Conservation (phyloP, 169 alveolate species). For the Cryptosporidium sp. region DNA sequence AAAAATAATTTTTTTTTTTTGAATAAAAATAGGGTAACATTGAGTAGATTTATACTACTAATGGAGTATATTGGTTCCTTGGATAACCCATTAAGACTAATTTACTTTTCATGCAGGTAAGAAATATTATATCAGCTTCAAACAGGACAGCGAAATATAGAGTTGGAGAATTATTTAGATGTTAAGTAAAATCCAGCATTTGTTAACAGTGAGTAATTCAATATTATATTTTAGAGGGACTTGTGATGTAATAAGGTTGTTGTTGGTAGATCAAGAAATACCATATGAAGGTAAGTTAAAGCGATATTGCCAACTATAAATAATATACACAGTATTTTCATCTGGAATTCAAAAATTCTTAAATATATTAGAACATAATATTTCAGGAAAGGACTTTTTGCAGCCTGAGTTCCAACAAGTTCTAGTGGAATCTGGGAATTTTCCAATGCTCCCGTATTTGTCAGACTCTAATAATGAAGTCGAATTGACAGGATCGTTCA, state of each 20-base stretch:
- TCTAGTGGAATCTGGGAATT: slow-evolving; percentile 48
- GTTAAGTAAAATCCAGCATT: not conserved
- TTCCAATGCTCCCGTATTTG: slow-evolving; percentile 68
- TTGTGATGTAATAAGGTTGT: slow-evolving; percentile 61
- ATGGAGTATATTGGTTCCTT: slow-evolving; percentile 39
- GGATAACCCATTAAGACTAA: slow-evolving; percentile 38
- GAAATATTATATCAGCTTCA: not conserved
- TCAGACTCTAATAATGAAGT: slow-evolving; percentile 69
- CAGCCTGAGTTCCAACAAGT: slow-evolving; percentile 67
- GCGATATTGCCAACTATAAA: not conserved
- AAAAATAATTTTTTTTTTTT: not conserved
- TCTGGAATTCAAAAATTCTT: too few species aligned
- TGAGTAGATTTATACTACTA: not conserved
- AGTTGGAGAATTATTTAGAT: not conserved
- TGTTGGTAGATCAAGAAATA: slow-evolving; percentile 42
- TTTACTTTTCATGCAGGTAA: slow-evolving; percentile 74
- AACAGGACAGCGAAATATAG: not conserved
- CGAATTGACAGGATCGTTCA: slow-evolving; percentile 65
- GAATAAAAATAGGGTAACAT: not conserved
- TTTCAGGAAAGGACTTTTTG: slow-evolving; percentile 55
- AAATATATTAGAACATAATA: slow-evolving; percentile 43
- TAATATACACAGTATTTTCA: not conserved
- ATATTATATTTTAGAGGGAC: slow-evolving; percentile 43
- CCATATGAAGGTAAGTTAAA: slow-evolving; percentile 55
- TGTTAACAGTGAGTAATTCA: not conserved